phyloP scores from a whole-genome alignment of 768 basidiomycete species.

The Tulasnella calospora region DNA sequence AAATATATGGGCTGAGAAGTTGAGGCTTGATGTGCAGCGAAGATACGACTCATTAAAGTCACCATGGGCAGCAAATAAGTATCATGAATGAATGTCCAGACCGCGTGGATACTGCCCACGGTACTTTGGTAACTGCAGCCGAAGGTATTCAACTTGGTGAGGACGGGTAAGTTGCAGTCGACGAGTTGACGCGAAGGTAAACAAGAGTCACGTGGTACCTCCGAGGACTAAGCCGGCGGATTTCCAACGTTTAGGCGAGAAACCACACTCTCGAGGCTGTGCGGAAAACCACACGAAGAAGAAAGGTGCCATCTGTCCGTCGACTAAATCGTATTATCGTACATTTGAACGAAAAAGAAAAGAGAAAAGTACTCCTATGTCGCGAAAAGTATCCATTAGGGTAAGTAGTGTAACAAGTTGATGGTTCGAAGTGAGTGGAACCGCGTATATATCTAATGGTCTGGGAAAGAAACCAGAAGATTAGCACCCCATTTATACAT shows the following conservation, averaged over 20 bases:
- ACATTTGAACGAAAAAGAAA: background rate
- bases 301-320: background rate
- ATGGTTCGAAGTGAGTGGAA: background rate
- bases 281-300: background rate
- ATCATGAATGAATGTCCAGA: background rate
- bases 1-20: background rate
- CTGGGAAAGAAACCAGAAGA: constrained; percentile 9
- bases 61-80: background rate
- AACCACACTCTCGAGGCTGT: background rate
- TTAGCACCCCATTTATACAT: constrained; percentile 3
- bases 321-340: background rate
- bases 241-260: background rate
- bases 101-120: background rate
- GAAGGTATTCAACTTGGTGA: background rate
- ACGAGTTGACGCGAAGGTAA: background rate
- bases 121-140: background rate
- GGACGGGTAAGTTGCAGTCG: background rate
- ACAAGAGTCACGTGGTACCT: background rate
- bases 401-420: background rate
- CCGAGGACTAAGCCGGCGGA: background rate
- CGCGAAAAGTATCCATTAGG: background rate
- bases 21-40: background rate
- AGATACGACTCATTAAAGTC: background rate
- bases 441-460: background rate
- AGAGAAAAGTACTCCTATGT: background rate